phyloP scores from a whole-genome alignment of 768 basidiomycete genomes.

The Serpula lacrymans region DNA sequence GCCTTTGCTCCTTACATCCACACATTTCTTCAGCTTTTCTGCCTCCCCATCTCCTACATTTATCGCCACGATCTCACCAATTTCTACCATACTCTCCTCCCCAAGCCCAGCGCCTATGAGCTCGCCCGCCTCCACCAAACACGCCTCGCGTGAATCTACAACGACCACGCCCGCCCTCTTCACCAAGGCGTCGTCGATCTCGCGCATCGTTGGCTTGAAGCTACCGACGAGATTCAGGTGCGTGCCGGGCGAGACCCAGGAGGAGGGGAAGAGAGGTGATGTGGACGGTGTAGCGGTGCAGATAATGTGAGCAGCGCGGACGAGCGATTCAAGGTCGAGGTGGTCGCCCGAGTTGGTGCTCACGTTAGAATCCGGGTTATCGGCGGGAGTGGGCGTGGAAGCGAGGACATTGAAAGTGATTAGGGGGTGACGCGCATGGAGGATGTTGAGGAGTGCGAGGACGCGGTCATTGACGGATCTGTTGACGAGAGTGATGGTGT shows the following conservation, averaged over 20 bases:
- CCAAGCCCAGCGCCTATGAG: slow-evolving; percentile 54
- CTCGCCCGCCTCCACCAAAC: slow-evolving; percentile 78
- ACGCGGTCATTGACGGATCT: slow-evolving; percentile 53
- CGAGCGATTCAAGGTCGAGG: background rate
- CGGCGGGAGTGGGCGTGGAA: slow-evolving; percentile 1
- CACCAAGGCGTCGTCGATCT: slow-evolving; percentile 61
- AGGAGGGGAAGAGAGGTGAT: slow-evolving; percentile 63
- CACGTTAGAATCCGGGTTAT: too few relatives aligned
- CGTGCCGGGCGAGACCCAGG: slow-evolving; percentile 57
- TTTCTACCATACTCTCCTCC: slow-evolving; percentile 49
- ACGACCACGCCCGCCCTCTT: slow-evolving; percentile 53
- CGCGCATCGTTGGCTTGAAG: slow-evolving; percentile 78
- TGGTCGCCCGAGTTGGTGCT: too few relatives aligned
- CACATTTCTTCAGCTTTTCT: slow-evolving; percentile 4
- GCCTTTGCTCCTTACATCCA: slow-evolving; percentile 24
- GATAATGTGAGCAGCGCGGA: slow-evolving; percentile 55
- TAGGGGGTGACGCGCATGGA: slow-evolving; percentile 26
- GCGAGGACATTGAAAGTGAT: slow-evolving; percentile 11
- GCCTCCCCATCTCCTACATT: slow-evolving; percentile 5
- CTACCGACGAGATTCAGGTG: slow-evolving; percentile 80
- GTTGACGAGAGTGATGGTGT: slow-evolving; percentile 57
- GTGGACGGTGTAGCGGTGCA: slow-evolving; percentile 74
- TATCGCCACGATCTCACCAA: slow-evolving; percentile 56
- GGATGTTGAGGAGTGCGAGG: slow-evolving; percentile 27
- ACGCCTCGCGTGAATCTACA: slow-evolving; percentile 74